Conservation (phyloP, 1,139 yeast species). For the Eremothecium cymbalariae region DNA sequence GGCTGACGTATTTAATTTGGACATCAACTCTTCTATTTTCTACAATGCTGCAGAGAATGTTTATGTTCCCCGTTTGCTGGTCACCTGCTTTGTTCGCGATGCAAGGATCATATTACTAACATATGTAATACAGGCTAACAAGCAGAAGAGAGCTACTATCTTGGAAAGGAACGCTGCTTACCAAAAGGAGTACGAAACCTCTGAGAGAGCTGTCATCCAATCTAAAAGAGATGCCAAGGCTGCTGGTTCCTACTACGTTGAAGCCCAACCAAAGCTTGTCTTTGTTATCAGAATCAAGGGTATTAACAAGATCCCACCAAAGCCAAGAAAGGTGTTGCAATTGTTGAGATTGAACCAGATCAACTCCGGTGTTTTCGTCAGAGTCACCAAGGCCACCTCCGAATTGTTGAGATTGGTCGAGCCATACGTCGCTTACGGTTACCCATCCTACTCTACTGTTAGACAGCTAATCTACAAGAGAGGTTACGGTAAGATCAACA, state of each 20-base stretch:
- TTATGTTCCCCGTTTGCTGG: too few species aligned
- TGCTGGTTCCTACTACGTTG: conserved; percentile 92
- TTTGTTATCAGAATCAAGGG: conserved; percentile 99
- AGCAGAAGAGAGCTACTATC: conserved; percentile 91
- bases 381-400: conserved; percentile 96
- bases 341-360: conserved; percentile 95
- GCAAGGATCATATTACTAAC: conserved; percentile 18
- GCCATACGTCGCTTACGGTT: conserved; percentile 99
- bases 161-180: conserved; percentile 97
- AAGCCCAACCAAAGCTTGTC: conserved; percentile 93
- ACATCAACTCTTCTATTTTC: not conserved
- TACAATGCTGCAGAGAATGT: not conserved
- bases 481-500: conserved; percentile 99
- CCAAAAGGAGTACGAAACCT: conserved; percentile 92
- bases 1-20: conserved; percentile 51
- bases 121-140: conserved; percentile 49
- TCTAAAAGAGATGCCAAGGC: conserved; percentile 98
- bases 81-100: not conserved
- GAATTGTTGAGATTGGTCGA: conserved; percentile 96
- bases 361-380: conserved; percentile 97
- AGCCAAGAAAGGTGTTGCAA: conserved; percentile 99
- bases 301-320: conserved; percentile 98
- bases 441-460: conserved; percentile 94
- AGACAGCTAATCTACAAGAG: conserved; percentile 98
- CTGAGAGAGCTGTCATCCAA: conserved; percentile 84